Conservation (phyloP, 345 rosid species). For the Brassica napus region Da-Ae NC_063444.1:24883501-24884000, state of each 20-base stretch:
- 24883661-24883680: constrained; percentile 52
- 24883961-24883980: constrained; percentile 75
- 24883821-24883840: constrained; percentile 60
- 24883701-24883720: constrained; percentile 46
- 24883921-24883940: constrained; percentile 76
- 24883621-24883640: constrained; percentile 95
- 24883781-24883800: constrained; percentile 56
- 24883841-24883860: constrained; percentile 63
- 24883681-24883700: constrained; percentile 46
- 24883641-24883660: constrained; percentile 85
- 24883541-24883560: constrained; percentile 62
- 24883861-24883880: constrained; percentile 56
- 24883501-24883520: constrained; percentile 79
- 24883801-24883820: constrained; percentile 61
- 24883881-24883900: constrained; percentile 61
- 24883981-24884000: constrained; percentile 65
- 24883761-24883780: constrained; percentile 56
- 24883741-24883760: constrained; percentile 65
- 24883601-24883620: constrained; percentile 90
- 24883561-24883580: constrained; percentile 77
- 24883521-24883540: constrained; percentile 93
- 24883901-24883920: constrained; percentile 65
- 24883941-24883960: constrained; percentile 62
- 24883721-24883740: constrained; percentile 65
- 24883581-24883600: constrained; percentile 88